These are phyloP conservation scores for Annulohypoxylon bovei DNA, from an alignment of 495 filamentous ascomycete genomes.

Conservation along the genomic window DNA sequence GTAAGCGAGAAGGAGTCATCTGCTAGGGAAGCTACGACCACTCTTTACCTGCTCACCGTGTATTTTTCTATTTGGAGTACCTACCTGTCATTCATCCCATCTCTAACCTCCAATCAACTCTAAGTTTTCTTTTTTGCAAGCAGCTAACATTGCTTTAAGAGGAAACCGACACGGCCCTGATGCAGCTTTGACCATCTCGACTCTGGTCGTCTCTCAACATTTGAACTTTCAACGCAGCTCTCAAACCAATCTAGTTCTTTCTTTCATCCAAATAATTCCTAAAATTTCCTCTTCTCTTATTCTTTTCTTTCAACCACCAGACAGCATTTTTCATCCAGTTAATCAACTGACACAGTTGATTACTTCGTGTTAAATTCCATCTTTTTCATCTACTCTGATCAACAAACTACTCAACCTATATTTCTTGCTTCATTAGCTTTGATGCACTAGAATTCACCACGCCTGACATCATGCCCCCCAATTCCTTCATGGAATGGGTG, in stretches of 20 bases:
- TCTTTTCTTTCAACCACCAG: not conserved
- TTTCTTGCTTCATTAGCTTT: not conserved
- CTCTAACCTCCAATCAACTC: not conserved
- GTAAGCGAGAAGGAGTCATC: not conserved
- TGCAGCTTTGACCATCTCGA: not conserved
- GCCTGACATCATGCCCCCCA: conserved; percentile 38
- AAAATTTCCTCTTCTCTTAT: not conserved
- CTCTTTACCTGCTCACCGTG: not conserved
- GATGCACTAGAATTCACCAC: not conserved
- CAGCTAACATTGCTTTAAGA: not conserved
- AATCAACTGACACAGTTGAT: not conserved
- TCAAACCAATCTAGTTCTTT: not conserved
- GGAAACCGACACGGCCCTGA: not conserved
- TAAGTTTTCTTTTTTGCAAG: not conserved
- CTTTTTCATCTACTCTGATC: not conserved
- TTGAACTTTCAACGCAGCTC: not conserved
- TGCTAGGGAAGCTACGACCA: not conserved
- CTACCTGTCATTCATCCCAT: not conserved
- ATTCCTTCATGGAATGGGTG: conserved; percentile 54
- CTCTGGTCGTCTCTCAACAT: not conserved
- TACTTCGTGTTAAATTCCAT: not conserved
- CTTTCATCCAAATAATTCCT: not conserved
- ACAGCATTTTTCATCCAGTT: not conserved
- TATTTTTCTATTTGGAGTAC: not conserved
- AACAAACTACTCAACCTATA: not conserved